These are phyloP conservation scores for Fusarium sp. DNA, from an alignment of 2,329 filamentous ascomycete species.

Conservation along the genomic window DNA sequence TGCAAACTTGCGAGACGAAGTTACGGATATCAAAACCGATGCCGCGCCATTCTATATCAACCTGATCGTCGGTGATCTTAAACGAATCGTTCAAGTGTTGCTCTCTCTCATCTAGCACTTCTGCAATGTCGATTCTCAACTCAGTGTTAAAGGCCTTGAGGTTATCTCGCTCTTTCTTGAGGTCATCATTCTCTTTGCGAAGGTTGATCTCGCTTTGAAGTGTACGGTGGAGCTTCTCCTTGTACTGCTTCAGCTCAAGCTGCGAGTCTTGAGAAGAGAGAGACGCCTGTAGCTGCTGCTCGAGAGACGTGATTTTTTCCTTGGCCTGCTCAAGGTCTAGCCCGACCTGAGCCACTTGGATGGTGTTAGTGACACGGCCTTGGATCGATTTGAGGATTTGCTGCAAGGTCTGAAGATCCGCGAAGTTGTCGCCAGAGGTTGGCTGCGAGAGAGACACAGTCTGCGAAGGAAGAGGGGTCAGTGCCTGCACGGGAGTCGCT, in stretches of 20 bases:
- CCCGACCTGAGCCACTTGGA: neutral
- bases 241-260: neutral
- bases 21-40: constrained; percentile 15
- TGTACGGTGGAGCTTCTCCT: neutral
- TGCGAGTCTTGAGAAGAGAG: neutral
- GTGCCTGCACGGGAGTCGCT: neutral
- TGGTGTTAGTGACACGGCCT: neutral
- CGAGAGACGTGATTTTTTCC: constrained; percentile 1
- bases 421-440: neutral
- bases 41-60: neutral
- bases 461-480: neutral
- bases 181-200: neutral
- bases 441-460: neutral
- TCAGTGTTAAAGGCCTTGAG: neutral
- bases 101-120: neutral
- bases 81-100: neutral
- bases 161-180: neutral
- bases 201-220: neutral
- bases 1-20: constrained; percentile 22
- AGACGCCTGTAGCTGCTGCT: constrained; percentile 5
- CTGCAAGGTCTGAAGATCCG: neutral
- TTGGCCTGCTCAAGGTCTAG: constrained; percentile 1
- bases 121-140: neutral
- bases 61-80: constrained; percentile 29
- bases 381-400: neutral